Conservation (phyloP, 1,284 basidiomycete species). For the Leccinum pachyderme region DNA sequence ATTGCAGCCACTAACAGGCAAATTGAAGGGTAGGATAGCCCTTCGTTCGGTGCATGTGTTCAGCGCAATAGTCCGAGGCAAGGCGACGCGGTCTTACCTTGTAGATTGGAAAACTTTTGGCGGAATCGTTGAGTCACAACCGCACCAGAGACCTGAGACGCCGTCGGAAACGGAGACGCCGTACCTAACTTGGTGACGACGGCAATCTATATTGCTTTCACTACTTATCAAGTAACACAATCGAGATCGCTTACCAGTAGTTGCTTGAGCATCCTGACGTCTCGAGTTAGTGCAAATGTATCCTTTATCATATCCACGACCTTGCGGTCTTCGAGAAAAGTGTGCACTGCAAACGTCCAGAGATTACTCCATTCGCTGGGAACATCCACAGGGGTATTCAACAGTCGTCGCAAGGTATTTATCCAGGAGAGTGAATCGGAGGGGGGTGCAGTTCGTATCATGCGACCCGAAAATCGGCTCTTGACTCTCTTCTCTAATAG, state of each 20-base stretch:
- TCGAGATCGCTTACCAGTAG: conserved; percentile 56
- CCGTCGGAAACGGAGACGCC: conserved; percentile 51
- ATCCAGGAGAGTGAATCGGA: conserved; percentile 53
- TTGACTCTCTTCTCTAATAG: conserved; percentile 93
- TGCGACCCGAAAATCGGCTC: conserved; percentile 90
- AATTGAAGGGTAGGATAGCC: conserved; percentile 66
- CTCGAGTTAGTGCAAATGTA: conserved; percentile 64
- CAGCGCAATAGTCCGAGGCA: neutral
- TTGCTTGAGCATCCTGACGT: conserved; percentile 62
- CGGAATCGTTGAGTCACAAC: conserved; percentile 54
- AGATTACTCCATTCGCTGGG: conserved; percentile 46
- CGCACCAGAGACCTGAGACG: conserved; percentile 40
- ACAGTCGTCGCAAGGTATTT: conserved; percentile 40
- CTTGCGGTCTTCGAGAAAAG: conserved; percentile 48
- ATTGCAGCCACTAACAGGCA: conserved; percentile 71
- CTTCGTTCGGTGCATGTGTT: conserved; percentile 36
- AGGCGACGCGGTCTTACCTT: conserved; percentile 39
- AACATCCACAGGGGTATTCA: conserved; percentile 37
- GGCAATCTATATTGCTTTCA: conserved; percentile 45
- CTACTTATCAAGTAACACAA: conserved; percentile 20
- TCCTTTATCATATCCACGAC: conserved; percentile 51
- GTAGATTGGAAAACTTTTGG: conserved; percentile 46
- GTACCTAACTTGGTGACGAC: conserved; percentile 47
- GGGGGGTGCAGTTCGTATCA: conserved; percentile 72
- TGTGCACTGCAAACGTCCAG: conserved; percentile 63